A percentile compares a stretch with the other conserved stretches of the same genome.
Conservation (phyloP, 116 monocot genomes). For the Iris pallida region DNA sequence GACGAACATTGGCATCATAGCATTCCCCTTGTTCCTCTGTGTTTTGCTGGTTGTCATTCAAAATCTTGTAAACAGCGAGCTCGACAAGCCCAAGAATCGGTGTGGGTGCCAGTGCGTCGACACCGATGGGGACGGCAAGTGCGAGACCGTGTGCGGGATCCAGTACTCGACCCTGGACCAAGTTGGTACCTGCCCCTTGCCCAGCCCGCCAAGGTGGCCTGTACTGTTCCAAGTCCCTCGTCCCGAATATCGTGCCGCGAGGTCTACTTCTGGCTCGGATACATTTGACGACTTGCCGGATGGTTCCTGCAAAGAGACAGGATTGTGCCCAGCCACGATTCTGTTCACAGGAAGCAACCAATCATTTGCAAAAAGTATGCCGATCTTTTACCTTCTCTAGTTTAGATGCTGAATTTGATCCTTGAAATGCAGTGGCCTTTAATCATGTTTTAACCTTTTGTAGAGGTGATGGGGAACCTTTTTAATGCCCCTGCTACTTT, state of each 20-base stretch:
- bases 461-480: no score
- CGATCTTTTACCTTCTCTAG: no score
- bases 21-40: slow-evolving; percentile 41
- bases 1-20: slow-evolving; percentile 30
- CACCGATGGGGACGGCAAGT: slow-evolving; percentile 20
- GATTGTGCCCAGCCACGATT: slow-evolving; percentile 38
- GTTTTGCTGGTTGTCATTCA: slow-evolving; percentile 30
- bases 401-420: no score
- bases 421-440: no score
- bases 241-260: slow-evolving; percentile 30
- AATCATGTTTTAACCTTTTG: no score
- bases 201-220: slow-evolving; percentile 50
- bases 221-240: slow-evolving; percentile 55
- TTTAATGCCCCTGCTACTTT: no score
- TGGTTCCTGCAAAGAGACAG: slow-evolving; percentile 29
- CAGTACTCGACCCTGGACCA: slow-evolving; percentile 53
- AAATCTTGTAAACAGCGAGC: slow-evolving; percentile 2
- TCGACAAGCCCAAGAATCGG: slow-evolving; percentile 28
- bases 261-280: not conserved
- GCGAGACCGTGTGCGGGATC: slow-evolving; percentile 50
- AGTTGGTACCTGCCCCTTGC: slow-evolving; percentile 39
- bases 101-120: slow-evolving; percentile 45
- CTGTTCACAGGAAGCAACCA: slow-evolving; percentile 43
- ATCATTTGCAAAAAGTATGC: not conserved
- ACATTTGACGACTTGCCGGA: slow-evolving; percentile 23